Base-by-base conservation (phyloP, 2,329 filamentous ascomycete species). In the Sclerotinia borealis region DNA sequence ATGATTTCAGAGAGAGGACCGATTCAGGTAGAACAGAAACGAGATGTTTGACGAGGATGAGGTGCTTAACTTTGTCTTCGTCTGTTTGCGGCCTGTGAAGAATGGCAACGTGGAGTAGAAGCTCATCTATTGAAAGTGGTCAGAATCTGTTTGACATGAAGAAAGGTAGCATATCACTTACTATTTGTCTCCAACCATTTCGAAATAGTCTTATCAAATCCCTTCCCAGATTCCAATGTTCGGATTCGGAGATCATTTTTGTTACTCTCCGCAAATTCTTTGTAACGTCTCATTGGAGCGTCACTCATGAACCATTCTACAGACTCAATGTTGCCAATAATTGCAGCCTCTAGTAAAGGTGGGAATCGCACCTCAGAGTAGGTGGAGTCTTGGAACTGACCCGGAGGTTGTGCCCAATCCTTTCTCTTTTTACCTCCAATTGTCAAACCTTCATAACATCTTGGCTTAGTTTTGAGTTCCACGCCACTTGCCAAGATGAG, bases 281-380 rank as follows among this genome's bases (percentile, higher is more conserved):
- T 75, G 71, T 95, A 95, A 61, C 84, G 79, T 34, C 85, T 80
- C 68, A 84, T 76, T 0, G 91, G 90, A 0, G 84, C 82, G 65
- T 91, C 88, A 63, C 88, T 86, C 62, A 92, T 75, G 73, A 93
- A 91, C 85, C 90, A 96, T 71, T 95, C 86, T 0, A 91, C 84
- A 22, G 82, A 81, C 45, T 88, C 83, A n/a, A 93, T 73, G 25
- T 79, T 88, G 3, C 85, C 85, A 2, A 70, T 69, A 10, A 76
- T 69, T 15, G 84, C 86, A 50, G 87, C 85, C 65, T 81, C 76
- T 1, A 90, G 79, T 10, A 90, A 76, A 3, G 87, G 89, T 2
- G 87, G 83, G 0, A 77, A 79, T 39, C 78, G 77, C 58, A 77
- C 72, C 11, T 79, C 81, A 0, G 73, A 75, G 4, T 75, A 70